These are phyloP conservation scores for Xylaria acuta DNA, from an alignment of 495 filamentous ascomycete genomes.

Conservation along the genomic window DNA sequence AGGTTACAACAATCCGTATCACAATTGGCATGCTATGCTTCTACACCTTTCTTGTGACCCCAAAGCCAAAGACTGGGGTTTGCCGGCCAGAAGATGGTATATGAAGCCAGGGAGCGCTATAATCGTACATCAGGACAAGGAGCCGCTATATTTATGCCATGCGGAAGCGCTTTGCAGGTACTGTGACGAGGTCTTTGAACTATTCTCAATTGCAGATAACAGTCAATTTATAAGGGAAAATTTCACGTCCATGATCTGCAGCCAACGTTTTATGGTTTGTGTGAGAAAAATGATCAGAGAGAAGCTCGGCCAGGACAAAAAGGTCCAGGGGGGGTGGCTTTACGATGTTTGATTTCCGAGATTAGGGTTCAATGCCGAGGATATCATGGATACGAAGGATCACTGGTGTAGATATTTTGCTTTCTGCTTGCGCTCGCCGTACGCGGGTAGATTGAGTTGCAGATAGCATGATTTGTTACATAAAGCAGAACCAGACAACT, in stretches of 20 bases:
- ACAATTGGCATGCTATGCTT: background rate
- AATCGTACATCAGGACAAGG: slow-evolving; percentile 5
- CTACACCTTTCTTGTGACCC: background rate
- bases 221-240: background rate
- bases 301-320: background rate
- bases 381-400: background rate
- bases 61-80: background rate
- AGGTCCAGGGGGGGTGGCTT: background rate
- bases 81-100: background rate
- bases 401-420: background rate
- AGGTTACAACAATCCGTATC: background rate
- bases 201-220: too few relatives aligned
- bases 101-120: background rate
- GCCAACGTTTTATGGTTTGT: background rate
- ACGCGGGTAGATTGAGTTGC: background rate
- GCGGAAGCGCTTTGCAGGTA: slow-evolving; percentile 1
- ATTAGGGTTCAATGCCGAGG: background rate
- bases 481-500: background rate
- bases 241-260: background rate
- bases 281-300: background rate
- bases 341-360: background rate
- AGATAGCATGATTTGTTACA: background rate
- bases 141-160: background rate
- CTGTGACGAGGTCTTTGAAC: background rate
- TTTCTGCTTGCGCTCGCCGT: background rate